Evolutionary conservation across 169 alveolate species (phyloP).

Genomic region (Plasmodium ovale): DNA sequence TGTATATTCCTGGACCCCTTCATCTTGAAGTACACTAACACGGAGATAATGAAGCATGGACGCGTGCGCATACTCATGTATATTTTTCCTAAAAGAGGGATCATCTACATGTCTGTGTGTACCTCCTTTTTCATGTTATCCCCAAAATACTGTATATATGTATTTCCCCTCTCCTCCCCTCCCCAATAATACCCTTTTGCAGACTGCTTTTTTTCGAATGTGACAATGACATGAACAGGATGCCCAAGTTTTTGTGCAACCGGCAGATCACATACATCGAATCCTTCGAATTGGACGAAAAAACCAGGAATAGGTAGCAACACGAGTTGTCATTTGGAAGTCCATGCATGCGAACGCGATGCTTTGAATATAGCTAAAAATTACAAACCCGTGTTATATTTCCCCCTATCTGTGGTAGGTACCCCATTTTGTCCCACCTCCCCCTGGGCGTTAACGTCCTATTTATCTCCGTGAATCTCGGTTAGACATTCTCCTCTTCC

Average conservation of each 20-base stretch:
- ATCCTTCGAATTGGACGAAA: conserved; percentile 53
- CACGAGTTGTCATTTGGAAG: neutral
- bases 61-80: neutral
- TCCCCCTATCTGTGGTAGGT: conserved; percentile 1
- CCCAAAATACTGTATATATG: neutral
- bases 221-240: conserved; percentile 28
- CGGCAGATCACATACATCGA: conserved; percentile 52
- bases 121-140: no score
- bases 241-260: conserved; percentile 56
- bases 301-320: conserved; percentile 53
- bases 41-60: neutral
- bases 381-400: neutral
- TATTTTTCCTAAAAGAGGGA: no score
- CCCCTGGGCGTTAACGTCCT: conserved; percentile 59
- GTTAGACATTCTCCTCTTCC: neutral
- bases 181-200: neutral
- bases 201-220: conserved; percentile 57
- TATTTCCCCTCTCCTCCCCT: neutral
- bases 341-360: neutral
- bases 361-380: neutral
- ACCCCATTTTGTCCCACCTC: conserved; percentile 29
- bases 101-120: no score
- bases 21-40: conserved; percentile 27
- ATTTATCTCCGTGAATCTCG: conserved; percentile 46
- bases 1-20: conserved; percentile 70